Conservation (phyloP, 148 eudicot genomes). For the Fagopyrum homotropicum region DNA sequence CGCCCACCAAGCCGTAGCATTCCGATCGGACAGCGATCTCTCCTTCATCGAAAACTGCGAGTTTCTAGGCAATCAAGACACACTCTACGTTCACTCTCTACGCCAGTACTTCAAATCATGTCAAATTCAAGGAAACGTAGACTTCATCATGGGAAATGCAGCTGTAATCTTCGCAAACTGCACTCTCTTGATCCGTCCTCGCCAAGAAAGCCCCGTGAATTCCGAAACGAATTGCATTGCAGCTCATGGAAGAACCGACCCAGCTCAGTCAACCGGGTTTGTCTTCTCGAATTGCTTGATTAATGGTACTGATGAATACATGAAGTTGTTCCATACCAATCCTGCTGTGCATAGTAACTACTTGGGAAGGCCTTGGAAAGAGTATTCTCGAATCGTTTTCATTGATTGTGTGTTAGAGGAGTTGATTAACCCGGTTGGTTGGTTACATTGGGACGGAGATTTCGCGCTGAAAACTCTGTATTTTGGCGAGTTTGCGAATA, state of each 20-base stretch:
- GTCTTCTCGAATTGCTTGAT: conserved; percentile 50
- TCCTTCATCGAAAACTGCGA: conserved; percentile 65
- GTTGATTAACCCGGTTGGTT: conserved; percentile 43
- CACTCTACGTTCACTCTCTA: conserved; percentile 77
- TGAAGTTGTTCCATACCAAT: conserved; percentile 41
- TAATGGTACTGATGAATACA: conserved; percentile 64
- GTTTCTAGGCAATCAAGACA: conserved; percentile 88
- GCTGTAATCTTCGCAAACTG: conserved; percentile 78
- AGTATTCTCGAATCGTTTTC: conserved; percentile 67
- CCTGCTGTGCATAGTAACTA: conserved; percentile 60
- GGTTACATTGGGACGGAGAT: conserved; percentile 72
- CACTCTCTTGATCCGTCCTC: conserved; percentile 60
- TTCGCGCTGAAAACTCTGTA: conserved; percentile 65
- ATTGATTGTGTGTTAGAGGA: conserved; percentile 40
- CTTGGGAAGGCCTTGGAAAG: conserved; percentile 90
- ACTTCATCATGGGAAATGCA: conserved; percentile 82
- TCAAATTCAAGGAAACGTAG: conserved; percentile 69
- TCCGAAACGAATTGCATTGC: conserved; percentile 75
- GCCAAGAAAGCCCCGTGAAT: conserved; percentile 49
- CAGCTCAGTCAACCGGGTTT: conserved; percentile 77
- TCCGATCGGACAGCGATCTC: conserved; percentile 75
- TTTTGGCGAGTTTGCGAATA: conserved; percentile 64
- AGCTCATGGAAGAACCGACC: conserved; percentile 80
- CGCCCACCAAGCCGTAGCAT: conserved; percentile 90
- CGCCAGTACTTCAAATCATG: conserved; percentile 78